Conservation (phyloP, 2,329 filamentous ascomycete genomes). For the Claviceps fusiformis region DNA sequence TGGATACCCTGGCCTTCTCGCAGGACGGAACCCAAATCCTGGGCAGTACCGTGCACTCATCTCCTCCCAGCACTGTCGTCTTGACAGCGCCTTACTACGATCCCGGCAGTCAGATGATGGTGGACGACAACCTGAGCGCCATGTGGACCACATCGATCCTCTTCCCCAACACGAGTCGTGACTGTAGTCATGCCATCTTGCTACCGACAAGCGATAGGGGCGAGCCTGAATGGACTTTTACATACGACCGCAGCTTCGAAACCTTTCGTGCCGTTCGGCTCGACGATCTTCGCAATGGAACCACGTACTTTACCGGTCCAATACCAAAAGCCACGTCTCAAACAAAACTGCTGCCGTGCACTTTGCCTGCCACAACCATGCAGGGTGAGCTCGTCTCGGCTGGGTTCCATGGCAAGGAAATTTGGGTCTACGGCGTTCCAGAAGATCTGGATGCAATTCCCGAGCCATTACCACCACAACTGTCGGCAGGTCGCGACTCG, state of each 20-base stretch:
- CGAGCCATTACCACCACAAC: slow-evolving; percentile 22
- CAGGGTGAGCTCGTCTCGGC: slow-evolving; percentile 59
- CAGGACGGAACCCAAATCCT: slow-evolving; percentile 65
- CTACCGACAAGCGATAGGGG: slow-evolving; percentile 46
- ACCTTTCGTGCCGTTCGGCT: slow-evolving; percentile 66
- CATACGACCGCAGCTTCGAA: slow-evolving; percentile 63
- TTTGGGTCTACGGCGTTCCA: slow-evolving; percentile 71
- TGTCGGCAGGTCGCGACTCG: slow-evolving; percentile 10
- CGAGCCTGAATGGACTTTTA: slow-evolving; percentile 63
- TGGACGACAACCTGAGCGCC: slow-evolving; percentile 54
- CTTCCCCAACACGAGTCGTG: slow-evolving; percentile 67
- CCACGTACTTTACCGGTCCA: slow-evolving; percentile 67
- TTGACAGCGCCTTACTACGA: slow-evolving; percentile 71
- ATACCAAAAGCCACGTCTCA: slow-evolving; percentile 36
- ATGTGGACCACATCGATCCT: slow-evolving; percentile 80
- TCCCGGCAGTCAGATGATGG: slow-evolving; percentile 50
- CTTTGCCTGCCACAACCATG: slow-evolving; percentile 54
- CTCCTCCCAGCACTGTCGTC: slow-evolving; percentile 57
- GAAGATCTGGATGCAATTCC: slow-evolving; percentile 53
- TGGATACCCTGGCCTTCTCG: slow-evolving; percentile 64
- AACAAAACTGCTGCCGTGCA: slow-evolving; percentile 51
- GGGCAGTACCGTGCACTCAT: slow-evolving; percentile 55
- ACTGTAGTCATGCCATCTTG: slow-evolving; percentile 64
- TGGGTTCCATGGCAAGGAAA: slow-evolving; percentile 56
- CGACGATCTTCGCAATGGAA: slow-evolving; percentile 61